A percentile compares a stretch with the other conserved stretches of the same genome.
These are phyloP conservation scores for Cercospora berteroae DNA, from an alignment of 2,329 filamentous ascomycete species.

Conservation along the genomic window DNA sequence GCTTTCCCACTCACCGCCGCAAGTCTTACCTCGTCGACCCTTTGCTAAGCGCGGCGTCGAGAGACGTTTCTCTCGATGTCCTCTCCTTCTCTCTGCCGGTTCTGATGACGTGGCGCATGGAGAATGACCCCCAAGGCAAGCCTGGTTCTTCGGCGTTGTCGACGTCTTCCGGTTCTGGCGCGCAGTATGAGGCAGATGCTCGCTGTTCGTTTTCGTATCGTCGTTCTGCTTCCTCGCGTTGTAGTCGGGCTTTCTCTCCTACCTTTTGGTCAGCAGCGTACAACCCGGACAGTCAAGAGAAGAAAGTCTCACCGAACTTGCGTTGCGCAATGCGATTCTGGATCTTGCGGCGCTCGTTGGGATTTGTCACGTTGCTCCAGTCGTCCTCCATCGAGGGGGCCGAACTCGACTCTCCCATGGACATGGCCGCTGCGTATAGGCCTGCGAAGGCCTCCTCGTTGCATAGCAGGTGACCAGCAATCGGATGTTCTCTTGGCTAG, in stretches of 20 bases:
- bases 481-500: not conserved
- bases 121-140: conserved; percentile 70
- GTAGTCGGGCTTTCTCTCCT: conserved; percentile 70
- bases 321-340: conserved; percentile 75
- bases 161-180: conserved; percentile 59
- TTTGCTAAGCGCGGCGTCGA: conserved; percentile 38
- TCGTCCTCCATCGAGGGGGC: conserved; percentile 50
- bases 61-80: conserved; percentile 43
- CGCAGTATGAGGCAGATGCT: conserved; percentile 63
- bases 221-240: conserved; percentile 64
- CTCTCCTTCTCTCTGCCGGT: conserved; percentile 48
- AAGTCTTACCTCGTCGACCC: conserved; percentile 41
- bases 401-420: conserved; percentile 24
- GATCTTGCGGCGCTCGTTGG: conserved; percentile 68
- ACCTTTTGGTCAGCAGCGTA: conserved; percentile 13
- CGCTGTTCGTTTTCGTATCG: conserved; percentile 62
- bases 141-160: conserved; percentile 58
- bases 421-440: conserved; percentile 19
- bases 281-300: not conserved
- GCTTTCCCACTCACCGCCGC: conserved; percentile 22
- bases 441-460: conserved; percentile 10
- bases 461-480: conserved; percentile 6
- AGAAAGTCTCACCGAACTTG: conserved; percentile 65
- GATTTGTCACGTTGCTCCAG: conserved; percentile 69
- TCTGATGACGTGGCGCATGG: conserved; percentile 54